Evolutionary conservation across 306 rosid genomes (phyloP), one percentile per base, ranked within the genome.

Genomic region (Sechiopsis laciniata): DNA sequence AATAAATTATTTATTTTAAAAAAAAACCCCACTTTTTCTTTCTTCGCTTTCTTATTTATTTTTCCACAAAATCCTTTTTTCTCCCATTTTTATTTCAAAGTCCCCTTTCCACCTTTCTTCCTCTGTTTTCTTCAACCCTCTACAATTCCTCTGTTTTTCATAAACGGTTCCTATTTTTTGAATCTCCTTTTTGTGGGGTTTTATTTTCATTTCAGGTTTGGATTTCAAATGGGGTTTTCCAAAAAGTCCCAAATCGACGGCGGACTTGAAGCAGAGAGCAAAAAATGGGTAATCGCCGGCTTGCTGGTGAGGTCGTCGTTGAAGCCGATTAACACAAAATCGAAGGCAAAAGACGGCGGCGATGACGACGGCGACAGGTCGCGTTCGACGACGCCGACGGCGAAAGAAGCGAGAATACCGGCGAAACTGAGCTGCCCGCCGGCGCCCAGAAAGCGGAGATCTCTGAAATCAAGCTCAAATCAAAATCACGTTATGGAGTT

Each of bases 201-300:
- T 42, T 42, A 3, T 42, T 42, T 7, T 42, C 48, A 8, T 42
- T 8, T 40, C 55, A 22, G 48, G 35, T 74, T 71, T 3, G 75
- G 22, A 26, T 77, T 55, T 24, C 8, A 74, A 20, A 92, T 94
- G 98, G 99, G 97, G 12, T 87, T 86, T n/a, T 90, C 97, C 0
- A 92, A 92, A 62, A 92, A 89, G 78, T 17, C 86, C 3, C 97
- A 90, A 20, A 66, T 58, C 12, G 96, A 92, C 21, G 72, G 81
- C 11, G 83, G 85, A 10, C 11, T 90, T 3, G 98, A 92, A 78
- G 70, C 90, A 0, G 97, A 92, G 35, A 76, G 85, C 0, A 92
- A 83, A 45, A 90, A 92, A 63, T 92, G 91, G 89, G 84, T 90
- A 16, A 92, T 92, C 32, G 92, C 95, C 37, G 96, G 95, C 69